Evolutionary conservation across 2,329 filamentous ascomycete species (phyloP), one percentile per base, ranked within the genome.

Genomic region (Harringtonia lauricola): DNA sequence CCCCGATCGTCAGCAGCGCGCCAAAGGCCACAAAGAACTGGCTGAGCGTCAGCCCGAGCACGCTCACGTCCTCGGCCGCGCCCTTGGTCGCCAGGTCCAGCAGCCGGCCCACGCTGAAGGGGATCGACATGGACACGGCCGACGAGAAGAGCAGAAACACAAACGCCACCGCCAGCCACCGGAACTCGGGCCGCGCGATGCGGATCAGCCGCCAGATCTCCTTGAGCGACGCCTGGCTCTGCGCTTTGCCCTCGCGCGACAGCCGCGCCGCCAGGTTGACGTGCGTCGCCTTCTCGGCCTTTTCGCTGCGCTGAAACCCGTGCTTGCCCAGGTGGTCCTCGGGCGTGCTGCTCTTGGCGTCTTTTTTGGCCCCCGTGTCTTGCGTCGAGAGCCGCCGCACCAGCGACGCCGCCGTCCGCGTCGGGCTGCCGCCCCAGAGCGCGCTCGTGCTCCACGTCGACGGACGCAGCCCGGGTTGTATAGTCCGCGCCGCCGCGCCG

Each of bases 61-160:
- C 70, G 44, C 77, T 76, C 30, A 72, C 70, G 18, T 78, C 83
- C 42, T 83, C 79, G 18, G 71, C 68, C 9, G 76, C 68, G 34
- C 76, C 72, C 55, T 88, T 83, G 10, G 88, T 94, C 9, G 90
- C 87, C 42, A 92, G 77, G 63, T 98, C 92, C 60, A 98, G 70
- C 49, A 98, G 94, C 59, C 89, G 90, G 45, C 92, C 92, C 51
- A 98, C 94, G 0, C 89, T 94, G 59, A 95, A 95, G 2, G 92
- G 92, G 47, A 98, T 86, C 2, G 87, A 89, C 84, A 98, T 94
- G 45, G 89, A 94, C 53, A 98, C 88, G 41, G 80, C 76, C 4
- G 90, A 96, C 15, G 90, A 95, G 49, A 95, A 72, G 46, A 98
- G 71, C 41, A 98, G 71, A 58, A 95, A 84, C 44, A 83, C 60